Base-by-base conservation (phyloP, 2,329 filamentous ascomycete genomes). In the Hypoxylon sp. region DNA sequence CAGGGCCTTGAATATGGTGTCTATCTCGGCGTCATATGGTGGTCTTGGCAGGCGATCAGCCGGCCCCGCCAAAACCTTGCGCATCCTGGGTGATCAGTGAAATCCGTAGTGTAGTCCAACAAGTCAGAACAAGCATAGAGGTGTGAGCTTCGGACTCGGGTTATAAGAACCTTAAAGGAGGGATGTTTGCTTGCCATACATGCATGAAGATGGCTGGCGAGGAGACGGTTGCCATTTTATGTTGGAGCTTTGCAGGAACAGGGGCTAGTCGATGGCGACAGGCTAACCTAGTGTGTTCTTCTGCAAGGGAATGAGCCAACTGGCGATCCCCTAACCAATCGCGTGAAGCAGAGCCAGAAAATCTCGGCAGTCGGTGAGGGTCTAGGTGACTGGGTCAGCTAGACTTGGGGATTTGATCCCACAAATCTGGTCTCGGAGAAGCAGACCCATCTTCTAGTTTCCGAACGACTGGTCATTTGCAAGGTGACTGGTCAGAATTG, bases 21-120 rank as follows among this genome's bases (percentile, higher is more conserved):
- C 65, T 69, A 76, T 75, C 63, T 73, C 75, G 42, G 70, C 70
- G 48, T 75, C 75, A 62, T 76, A 77, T 3, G 74, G 76, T 13
- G 75, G 75, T 69, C 73, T 74, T 62, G 73, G 72, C 59, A 73
- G 67, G 58, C 71, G 76, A 66, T 75, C 74, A 57, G 66, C 64
- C 39, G 68, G 68, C 56, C 69, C 72, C 63, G 74, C 62, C 74
- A 77, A 56, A 66, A 68, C 54, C 48, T 72, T 71, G 46, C 67
- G 67, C 70, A 66, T 65, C 1, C 19, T 68, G 67, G 66, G 48
- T 35, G 24, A 66, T 32, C 24, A 19, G 60, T 53, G 39, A 51
- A 55, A n/a, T 54, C 29, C 10, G 29, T 53, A 52, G 56, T 44
- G 44, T 66, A 47, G 60, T 54, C 58, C 42, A 35, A 39, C 52